Evolutionary conservation across 164 flowering plant species (phyloP).

Genomic region (Buxus sempervirens): DNA sequence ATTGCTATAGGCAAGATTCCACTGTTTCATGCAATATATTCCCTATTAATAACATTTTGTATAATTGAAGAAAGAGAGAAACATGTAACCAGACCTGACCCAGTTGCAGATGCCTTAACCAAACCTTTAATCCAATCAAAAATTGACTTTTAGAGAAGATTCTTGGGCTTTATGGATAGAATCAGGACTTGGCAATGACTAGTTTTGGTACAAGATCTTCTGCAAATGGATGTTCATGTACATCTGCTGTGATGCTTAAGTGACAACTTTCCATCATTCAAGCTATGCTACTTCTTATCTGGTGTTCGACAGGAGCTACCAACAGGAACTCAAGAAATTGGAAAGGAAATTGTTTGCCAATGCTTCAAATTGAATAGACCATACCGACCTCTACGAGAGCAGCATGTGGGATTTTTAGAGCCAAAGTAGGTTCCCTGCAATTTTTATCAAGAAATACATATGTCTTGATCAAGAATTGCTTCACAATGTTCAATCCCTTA

Average conservation of each 20-base stretch:
- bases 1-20: too few relatives aligned
- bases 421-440: slow-evolving; percentile 51
- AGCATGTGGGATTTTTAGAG: slow-evolving; percentile 62
- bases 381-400: slow-evolving; percentile 73
- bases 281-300: neutral
- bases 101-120: too few relatives aligned
- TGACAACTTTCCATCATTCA: neutral
- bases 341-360: neutral
- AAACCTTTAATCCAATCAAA: too few relatives aligned
- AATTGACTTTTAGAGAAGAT: too few relatives aligned
- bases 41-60: too few relatives aligned
- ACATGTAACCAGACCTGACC: too few relatives aligned
- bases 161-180: too few relatives aligned
- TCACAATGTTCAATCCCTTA: slow-evolving; percentile 38
- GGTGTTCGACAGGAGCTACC: neutral
- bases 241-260: neutral
- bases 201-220: too few relatives aligned
- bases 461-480: slow-evolving; percentile 34
- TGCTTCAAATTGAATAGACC: slow-evolving; percentile 38
- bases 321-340: neutral
- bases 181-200: too few relatives aligned
- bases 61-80: too few relatives aligned
- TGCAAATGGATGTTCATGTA: too few relatives aligned
- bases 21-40: too few relatives aligned
- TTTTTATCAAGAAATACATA: slow-evolving; percentile 56